These are phyloP conservation scores for Xerophyta viscosa DNA, from an alignment of 106 monocot genomes.

Conservation along the genomic window DNA sequence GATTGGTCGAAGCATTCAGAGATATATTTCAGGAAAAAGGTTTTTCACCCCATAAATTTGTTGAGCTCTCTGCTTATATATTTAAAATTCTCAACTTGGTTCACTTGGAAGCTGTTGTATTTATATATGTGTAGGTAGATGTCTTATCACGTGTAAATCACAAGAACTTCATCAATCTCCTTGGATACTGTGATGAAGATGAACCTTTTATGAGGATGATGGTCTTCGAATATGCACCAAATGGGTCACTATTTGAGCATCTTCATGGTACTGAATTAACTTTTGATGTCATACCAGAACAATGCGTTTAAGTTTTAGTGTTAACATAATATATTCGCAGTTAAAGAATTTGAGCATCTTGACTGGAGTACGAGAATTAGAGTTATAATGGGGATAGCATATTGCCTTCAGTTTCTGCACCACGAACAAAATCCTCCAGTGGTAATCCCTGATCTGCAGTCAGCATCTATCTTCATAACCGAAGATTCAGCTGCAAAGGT, in stretches of 20 bases:
- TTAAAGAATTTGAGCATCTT: conserved; percentile 64
- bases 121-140: conserved; percentile 49
- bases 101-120: no score
- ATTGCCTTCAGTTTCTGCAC: conserved; percentile 86
- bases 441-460: conserved; percentile 32
- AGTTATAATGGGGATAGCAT: conserved; percentile 84
- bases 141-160: conserved; percentile 68
- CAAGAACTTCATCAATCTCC: conserved; percentile 78
- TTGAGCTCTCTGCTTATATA: no score
- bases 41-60: conserved; percentile 6
- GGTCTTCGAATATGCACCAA: conserved; percentile 73
- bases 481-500: conserved; percentile 94
- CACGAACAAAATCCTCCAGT: conserved; percentile 74
- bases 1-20: conserved; percentile 63
- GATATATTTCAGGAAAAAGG: conserved; percentile 56
- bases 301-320: no score
- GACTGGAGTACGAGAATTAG: conserved; percentile 78
- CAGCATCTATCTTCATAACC: conserved; percentile 43
- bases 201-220: conserved; percentile 83
- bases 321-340: conserved; percentile 31
- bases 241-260: conserved; percentile 69
- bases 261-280: conserved; percentile 56
- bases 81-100: no score
- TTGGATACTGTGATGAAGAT: conserved; percentile 83
- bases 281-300: no score